Evolutionary conservation across 2,329 filamentous ascomycete species (phyloP).

Genomic region (Trichoderma sp.): DNA sequence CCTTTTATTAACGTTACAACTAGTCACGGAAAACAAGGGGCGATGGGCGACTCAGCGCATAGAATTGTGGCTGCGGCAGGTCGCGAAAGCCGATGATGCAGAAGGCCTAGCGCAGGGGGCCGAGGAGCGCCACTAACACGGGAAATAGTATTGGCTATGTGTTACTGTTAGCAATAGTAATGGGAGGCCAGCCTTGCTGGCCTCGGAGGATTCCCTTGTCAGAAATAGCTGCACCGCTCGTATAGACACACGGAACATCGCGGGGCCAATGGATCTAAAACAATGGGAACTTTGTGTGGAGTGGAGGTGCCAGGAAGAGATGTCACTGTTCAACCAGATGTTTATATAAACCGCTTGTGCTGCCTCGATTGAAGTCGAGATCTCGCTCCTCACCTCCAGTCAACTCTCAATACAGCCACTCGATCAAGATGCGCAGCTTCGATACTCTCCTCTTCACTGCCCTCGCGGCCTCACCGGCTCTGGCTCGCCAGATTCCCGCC

Average conservation of each 20-base stretch:
- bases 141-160: background rate
- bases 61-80: background rate
- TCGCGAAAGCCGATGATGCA: background rate
- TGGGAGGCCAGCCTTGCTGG: background rate
- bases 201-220: background rate
- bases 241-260: slow-evolving; percentile 7
- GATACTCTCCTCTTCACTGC: slow-evolving; percentile 14
- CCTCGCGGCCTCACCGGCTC: slow-evolving; percentile 22
- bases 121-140: background rate
- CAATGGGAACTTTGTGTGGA: background rate
- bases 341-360: slow-evolving; percentile 4
- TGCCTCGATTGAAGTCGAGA: background rate
- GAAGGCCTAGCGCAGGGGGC: slow-evolving; percentile 14
- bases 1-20: slow-evolving; percentile 25
- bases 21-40: slow-evolving; percentile 8
- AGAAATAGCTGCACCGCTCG: background rate
- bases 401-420: background rate
- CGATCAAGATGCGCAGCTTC: slow-evolving; percentile 23
- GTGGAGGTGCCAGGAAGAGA: background rate
- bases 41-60: background rate
- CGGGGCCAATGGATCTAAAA: slow-evolving; percentile 4
- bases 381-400: background rate
- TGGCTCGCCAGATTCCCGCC: slow-evolving; percentile 34
- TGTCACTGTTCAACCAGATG: background rate
- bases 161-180: background rate